phyloP scores from a whole-genome alignment of 2,329 filamentous ascomycete species.

The Botrytis hyacinthi region DNA sequence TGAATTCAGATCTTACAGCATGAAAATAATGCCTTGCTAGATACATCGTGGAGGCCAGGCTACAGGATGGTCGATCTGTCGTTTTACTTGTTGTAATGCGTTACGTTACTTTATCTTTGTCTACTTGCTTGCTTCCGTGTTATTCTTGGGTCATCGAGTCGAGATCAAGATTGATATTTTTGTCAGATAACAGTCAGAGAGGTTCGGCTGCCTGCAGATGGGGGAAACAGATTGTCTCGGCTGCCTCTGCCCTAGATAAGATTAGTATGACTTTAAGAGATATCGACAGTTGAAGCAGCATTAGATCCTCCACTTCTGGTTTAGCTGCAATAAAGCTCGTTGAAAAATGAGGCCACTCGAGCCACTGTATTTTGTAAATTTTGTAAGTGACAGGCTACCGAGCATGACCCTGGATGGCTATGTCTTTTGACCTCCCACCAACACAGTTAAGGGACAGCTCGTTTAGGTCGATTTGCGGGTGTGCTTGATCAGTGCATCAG shows the following conservation, averaged over 20 bases:
- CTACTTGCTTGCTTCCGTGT: neutral
- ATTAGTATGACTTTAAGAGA: neutral
- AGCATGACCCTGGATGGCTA: neutral
- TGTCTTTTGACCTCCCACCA: neutral
- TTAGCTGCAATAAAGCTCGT: neutral
- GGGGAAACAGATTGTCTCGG: conserved; percentile 3
- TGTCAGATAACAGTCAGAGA: conserved; percentile 3
- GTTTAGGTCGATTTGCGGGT: conserved; percentile 9
- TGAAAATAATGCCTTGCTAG: conserved; percentile 1
- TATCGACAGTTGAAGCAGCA: neutral
- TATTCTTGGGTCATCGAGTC: conserved; percentile 16
- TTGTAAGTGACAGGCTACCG: neutral
- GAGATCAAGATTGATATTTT: neutral
- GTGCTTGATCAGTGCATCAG: conserved; percentile 17
- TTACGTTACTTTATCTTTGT: neutral
- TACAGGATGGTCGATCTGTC: neutral
- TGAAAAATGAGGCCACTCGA: conserved; percentile 15
- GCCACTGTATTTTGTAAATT: neutral
- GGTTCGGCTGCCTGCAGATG: conserved; percentile 12
- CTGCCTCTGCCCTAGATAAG: neutral
- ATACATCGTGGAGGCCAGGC: neutral
- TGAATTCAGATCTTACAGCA: conserved; percentile 14
- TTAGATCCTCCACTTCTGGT: conserved; percentile 12
- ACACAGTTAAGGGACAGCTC: neutral
- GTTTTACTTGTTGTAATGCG: neutral